Evolutionary conservation across 257 asterid genomes (phyloP).

Genomic region (Solanum bulbocastanum): DNA sequence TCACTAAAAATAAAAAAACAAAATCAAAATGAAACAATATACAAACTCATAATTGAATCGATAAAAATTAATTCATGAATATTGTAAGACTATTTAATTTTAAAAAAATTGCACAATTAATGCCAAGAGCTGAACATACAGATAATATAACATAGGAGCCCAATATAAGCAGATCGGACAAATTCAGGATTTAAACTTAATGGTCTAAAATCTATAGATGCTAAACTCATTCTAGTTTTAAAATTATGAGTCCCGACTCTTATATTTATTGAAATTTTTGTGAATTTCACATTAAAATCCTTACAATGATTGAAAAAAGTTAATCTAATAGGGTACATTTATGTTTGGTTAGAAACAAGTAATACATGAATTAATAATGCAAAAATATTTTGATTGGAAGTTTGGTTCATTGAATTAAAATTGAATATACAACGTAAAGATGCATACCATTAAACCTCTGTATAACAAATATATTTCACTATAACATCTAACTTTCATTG

Average conservation of each 20-base stretch:
- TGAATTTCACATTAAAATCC: neutral
- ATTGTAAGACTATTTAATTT: neutral
- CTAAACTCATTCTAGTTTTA: neutral
- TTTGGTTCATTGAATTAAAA: neutral
- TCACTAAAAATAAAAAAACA: slow-evolving; percentile 35
- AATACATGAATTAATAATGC: neutral
- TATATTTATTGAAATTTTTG: neutral
- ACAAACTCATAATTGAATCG: neutral
- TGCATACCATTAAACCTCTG: neutral
- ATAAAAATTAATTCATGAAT: neutral
- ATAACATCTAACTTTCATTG: neutral
- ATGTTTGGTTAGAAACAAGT: neutral
- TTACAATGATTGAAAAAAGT: neutral
- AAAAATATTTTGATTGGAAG: neutral
- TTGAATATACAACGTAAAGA: neutral
- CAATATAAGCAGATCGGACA: neutral
- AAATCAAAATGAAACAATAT: neutral
- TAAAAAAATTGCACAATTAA: neutral
- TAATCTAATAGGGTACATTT: neutral
- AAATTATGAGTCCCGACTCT: neutral
- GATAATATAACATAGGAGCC: neutral
- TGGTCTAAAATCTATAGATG: neutral
- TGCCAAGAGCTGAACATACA: neutral
- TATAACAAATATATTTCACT: neutral
- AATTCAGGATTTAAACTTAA: neutral